Evolutionary conservation across 2,329 filamentous ascomycete species (phyloP).

Genomic region (Microascus cirrosus): DNA sequence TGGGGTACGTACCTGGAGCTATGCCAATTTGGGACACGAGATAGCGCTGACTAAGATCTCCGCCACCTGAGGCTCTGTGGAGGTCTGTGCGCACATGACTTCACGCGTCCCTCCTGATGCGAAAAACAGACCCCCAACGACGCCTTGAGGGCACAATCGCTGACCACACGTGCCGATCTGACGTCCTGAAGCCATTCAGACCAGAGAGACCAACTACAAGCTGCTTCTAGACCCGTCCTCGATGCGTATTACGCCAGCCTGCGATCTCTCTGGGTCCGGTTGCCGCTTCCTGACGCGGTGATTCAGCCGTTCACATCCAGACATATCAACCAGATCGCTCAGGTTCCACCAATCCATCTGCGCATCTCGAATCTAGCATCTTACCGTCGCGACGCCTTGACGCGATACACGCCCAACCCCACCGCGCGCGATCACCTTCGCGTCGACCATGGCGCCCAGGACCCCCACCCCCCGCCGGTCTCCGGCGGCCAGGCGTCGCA

Average conservation of each 20-base stretch:
- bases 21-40: not conserved
- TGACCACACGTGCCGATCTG: not conserved
- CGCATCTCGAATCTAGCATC: not conserved
- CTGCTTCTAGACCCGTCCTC: not conserved
- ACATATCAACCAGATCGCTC: not conserved
- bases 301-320: constrained; percentile 6
- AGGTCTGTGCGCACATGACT: constrained; percentile 5
- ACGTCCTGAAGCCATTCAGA: not conserved
- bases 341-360: not conserved
- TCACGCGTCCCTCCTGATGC: constrained; percentile 4
- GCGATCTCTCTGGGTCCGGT: constrained; percentile 8
- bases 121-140: constrained; percentile 3
- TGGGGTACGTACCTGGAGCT: not conserved
- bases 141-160: not conserved
- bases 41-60: not conserved
- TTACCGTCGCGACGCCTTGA: not conserved
- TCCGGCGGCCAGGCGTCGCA: constrained; percentile 31
- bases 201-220: not conserved
- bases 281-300: constrained; percentile 13
- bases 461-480: constrained; percentile 5
- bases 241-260: constrained; percentile 2
- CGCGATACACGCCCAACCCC: not conserved
- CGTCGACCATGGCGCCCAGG: constrained; percentile 3
- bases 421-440: not conserved
- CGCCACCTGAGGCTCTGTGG: constrained; percentile 5